Percentiles rank a stretch among this genome's conserved stretches.
Conservation (phyloP, 2,329 filamentous ascomycete genomes). For the Colletotrichum sp. region DNA sequence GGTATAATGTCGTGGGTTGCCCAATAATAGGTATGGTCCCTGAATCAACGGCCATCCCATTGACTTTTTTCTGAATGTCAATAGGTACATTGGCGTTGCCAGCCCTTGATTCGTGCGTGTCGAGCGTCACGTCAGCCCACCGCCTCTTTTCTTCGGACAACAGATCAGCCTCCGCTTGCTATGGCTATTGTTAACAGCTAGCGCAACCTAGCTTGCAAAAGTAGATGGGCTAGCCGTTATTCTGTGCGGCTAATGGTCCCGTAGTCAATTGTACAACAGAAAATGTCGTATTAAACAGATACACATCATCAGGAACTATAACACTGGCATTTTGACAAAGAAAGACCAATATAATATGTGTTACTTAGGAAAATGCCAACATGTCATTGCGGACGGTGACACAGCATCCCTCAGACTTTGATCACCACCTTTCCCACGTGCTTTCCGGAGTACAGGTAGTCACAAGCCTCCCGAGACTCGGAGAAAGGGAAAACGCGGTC, state of each 20-base stretch:
- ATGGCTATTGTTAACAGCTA: background rate
- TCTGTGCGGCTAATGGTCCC: background rate
- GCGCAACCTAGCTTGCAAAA: background rate
- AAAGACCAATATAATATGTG: background rate
- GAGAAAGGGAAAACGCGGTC: background rate
- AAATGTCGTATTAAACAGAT: background rate
- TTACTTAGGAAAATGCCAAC: background rate
- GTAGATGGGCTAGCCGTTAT: background rate
- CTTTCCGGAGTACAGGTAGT: constrained; percentile 4
- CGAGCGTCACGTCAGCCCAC: background rate
- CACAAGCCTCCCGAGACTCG: background rate
- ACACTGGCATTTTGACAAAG: background rate
- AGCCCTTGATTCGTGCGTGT: background rate
- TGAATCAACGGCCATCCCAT: background rate
- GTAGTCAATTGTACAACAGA: background rate
- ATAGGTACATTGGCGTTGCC: background rate
- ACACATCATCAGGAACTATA: background rate
- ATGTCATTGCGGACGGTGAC: background rate
- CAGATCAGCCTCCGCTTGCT: background rate
- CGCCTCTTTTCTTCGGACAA: background rate
- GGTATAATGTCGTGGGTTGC: background rate
- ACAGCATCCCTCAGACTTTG: background rate
- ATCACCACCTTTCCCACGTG: constrained; percentile 8
- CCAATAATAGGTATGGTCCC: background rate
- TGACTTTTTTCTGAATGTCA: background rate